Percentiles rank a stretch among this genome's conserved stretches.
phyloP scores from a whole-genome alignment of 805 yeast genomes.

The Metschnikowia baotianmanensis region DNA sequence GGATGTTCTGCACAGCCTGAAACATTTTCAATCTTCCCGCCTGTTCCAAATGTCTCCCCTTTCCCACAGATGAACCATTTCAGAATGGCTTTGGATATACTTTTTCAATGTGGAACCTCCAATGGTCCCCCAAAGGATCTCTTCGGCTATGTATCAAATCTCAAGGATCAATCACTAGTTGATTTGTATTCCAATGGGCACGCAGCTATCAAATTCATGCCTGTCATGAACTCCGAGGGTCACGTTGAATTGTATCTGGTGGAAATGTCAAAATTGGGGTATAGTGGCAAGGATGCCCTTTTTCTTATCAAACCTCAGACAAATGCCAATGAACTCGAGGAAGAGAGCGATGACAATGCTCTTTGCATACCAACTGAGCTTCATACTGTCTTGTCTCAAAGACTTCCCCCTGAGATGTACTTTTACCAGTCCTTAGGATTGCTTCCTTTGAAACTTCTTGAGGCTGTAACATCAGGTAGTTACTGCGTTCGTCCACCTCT shows the following conservation, averaged over 20 bases:
- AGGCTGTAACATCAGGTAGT: constrained; percentile 63
- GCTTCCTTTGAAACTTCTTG: constrained; percentile 59
- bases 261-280: constrained; percentile 39
- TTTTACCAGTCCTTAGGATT: constrained; percentile 81
- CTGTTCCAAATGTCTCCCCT: constrained; percentile 39
- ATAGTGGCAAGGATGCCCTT: neutral
- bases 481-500: constrained; percentile 62
- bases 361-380: constrained; percentile 68
- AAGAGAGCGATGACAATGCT: neutral
- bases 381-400: constrained; percentile 77
- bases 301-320: neutral
- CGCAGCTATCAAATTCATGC: constrained; percentile 66
- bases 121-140: constrained; percentile 29
- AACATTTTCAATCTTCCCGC: constrained; percentile 54
- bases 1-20: constrained; percentile 76
- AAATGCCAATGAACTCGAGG: neutral
- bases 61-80: constrained; percentile 40
- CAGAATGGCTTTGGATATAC: constrained; percentile 39
- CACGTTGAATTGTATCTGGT: constrained; percentile 55
- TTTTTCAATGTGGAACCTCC: constrained; percentile 33
- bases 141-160: constrained; percentile 46
- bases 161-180: constrained; percentile 45
- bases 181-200: constrained; percentile 64
- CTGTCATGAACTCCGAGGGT: constrained; percentile 70
- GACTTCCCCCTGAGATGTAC: constrained; percentile 81